Evolutionary conservation across 108 stramenopile genomes (phyloP), one percentile per base, ranked within the genome.

Genomic region (Cyclostephanos tholiformis): DNA sequence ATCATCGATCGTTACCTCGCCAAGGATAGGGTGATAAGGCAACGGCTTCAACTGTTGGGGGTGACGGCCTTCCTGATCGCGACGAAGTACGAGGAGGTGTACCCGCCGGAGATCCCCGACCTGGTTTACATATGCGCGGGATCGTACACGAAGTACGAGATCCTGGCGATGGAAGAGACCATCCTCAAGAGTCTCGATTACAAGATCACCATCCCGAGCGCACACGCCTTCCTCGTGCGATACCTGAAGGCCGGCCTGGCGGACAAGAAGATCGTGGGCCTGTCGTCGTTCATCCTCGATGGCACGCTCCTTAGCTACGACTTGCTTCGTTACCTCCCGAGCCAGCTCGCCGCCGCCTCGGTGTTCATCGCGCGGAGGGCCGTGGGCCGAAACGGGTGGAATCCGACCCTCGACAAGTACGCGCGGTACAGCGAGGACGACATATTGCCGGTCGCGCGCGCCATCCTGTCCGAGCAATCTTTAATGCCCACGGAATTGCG

Each of bases 61-160:
- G 96, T 98, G 29, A 97, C 98, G 9, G 90, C 97, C n/a, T 85
- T 99, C 55, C 85, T 98, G 60, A 85, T 99, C 62, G 98, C 98
- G 26, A 94, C 94, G 63, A 99, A 99, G 85, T 99, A 99, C 80
- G 99, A 99, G 81, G 99, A 99, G 84, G 97, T 99, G 67, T 98
- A 98, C 82, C 97, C 99, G 9, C 98, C 98, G 11, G 96, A 98
- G 82, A 80, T 97, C 48, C 82, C 86, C 35, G 99, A 99, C 62
- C 94, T 97, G 29, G 98, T 99, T 16, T 99, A 96, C 87, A 97
- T 99, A 71, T 97, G 96, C 22, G 97, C 98, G 77, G 69, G 87
- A 39, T 97, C 98, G 25, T 99, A 99, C 85, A 95, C 90, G 25
- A 80, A 85, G 67, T 72, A 95, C n/a, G 91, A 95, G 88, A 96